A percentile compares a stretch with the other conserved stretches of the same genome.
Conservation (phyloP, 1,284 basidiomycete species). For the Ceratobasidium sp. region DNA sequence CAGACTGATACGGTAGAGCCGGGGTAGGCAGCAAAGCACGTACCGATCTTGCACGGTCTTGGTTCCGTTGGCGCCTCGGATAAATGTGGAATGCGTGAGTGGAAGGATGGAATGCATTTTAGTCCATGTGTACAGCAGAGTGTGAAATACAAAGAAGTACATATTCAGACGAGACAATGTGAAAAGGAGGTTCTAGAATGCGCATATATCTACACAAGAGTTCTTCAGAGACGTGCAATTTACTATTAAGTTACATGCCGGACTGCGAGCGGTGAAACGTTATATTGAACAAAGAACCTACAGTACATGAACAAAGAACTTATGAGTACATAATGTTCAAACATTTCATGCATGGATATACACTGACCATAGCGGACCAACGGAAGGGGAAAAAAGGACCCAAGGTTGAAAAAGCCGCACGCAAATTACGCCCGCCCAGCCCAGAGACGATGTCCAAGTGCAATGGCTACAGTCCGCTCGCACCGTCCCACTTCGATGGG, state of each 20-base stretch:
- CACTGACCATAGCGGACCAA: conserved; percentile 31
- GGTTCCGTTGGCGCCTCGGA: background rate
- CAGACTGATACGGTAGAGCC: background rate
- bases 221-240: background rate
- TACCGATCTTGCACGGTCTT: conserved; percentile 36
- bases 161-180: no score
- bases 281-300: background rate
- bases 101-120: background rate
- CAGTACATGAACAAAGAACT: background rate
- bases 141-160: no score
- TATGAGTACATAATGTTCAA: conserved; percentile 19
- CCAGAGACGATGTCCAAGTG: conserved; percentile 86
- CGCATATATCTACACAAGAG: no score
- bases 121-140: background rate
- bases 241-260: background rate
- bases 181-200: no score
- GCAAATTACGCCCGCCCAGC: conserved; percentile 61
- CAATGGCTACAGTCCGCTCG: conserved; percentile 80
- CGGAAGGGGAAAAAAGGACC: background rate
- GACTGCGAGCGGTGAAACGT: conserved; percentile 8
- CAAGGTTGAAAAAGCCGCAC: background rate
- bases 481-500: conserved; percentile 82
- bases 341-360: background rate
- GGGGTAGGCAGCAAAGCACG: background rate
- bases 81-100: background rate